phyloP scores from a whole-genome alignment of 306 rosid species.

The Abrus pulchellus region DNA sequence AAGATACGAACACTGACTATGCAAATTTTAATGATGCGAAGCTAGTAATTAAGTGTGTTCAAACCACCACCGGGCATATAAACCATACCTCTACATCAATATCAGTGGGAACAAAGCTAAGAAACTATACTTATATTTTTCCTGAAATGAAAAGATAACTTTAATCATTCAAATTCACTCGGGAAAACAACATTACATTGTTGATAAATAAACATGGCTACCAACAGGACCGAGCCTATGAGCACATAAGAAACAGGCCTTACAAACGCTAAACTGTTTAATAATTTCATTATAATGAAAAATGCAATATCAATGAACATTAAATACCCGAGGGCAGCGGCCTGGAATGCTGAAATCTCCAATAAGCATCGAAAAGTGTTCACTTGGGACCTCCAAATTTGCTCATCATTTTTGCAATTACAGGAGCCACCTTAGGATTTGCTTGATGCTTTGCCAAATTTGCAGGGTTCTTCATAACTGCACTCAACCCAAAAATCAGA shows the following conservation, averaged over 20 bases:
- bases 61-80: background rate
- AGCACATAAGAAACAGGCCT: slow-evolving; percentile 26
- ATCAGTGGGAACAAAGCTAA: background rate
- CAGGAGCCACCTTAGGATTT: slow-evolving; percentile 93
- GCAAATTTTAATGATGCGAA: background rate
- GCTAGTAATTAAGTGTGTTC: background rate
- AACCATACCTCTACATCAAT: background rate
- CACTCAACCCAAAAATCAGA: slow-evolving; percentile 37
- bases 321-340: slow-evolving; percentile 8
- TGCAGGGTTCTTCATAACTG: slow-evolving; percentile 95
- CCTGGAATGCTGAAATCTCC: slow-evolving; percentile 26
- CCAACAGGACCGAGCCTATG: slow-evolving; percentile 10
- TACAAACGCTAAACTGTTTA: slow-evolving; percentile 14
- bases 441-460: slow-evolving; percentile 88
- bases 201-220: slow-evolving; percentile 14
- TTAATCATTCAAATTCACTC: slow-evolving; percentile 36
- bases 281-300: slow-evolving; percentile 7
- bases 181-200: slow-evolving; percentile 18
- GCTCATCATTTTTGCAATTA: slow-evolving; percentile 91
- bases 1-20: background rate
- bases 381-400: slow-evolving; percentile 77
- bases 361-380: slow-evolving; percentile 28
- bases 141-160: slow-evolving; percentile 6
- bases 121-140: background rate
- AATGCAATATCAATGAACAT: slow-evolving; percentile 32